These are phyloP conservation scores for Musa troglodytarum DNA, from an alignment of 176 grass and related monocot genomes.

Conservation along the genomic window DNA sequence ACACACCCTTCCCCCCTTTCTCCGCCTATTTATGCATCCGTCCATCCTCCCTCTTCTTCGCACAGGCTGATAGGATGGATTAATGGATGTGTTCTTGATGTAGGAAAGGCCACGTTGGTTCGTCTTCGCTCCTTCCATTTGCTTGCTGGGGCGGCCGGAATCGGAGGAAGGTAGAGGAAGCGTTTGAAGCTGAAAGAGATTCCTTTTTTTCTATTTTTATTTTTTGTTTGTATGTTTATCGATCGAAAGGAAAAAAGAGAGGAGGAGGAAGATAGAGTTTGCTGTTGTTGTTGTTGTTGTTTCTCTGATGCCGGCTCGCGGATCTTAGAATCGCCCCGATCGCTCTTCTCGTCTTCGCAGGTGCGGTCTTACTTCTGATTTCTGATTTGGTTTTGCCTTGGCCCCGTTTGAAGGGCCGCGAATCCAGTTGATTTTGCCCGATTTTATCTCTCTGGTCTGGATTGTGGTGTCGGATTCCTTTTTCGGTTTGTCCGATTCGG, in stretches of 20 bases:
- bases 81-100: not conserved
- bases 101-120: not conserved
- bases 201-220: too few relatives aligned
- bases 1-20: not conserved
- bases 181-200: not conserved
- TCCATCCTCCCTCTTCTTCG: not conserved
- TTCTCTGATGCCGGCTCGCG: slow-evolving; percentile 53
- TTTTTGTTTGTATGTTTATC: not conserved
- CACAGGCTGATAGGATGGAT: not conserved
- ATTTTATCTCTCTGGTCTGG: not conserved
- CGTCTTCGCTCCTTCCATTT: slow-evolving; percentile 1
- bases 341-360: slow-evolving; percentile 3
- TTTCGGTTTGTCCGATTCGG: not conserved
- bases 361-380: not conserved
- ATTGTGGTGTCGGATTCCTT: not conserved
- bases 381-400: not conserved
- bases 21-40: not conserved
- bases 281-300: slow-evolving; percentile 25
- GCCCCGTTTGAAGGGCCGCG: not conserved
- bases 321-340: slow-evolving; percentile 36
- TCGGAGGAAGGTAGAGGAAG: slow-evolving; percentile 24
- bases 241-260: slow-evolving; percentile 35
- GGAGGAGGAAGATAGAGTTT: slow-evolving; percentile 26
- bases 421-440: not conserved
- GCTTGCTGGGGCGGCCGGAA: slow-evolving; percentile 6